phyloP scores from a whole-genome alignment of 2,329 filamentous ascomycete species.

The Trichoderma sp. region DNA sequence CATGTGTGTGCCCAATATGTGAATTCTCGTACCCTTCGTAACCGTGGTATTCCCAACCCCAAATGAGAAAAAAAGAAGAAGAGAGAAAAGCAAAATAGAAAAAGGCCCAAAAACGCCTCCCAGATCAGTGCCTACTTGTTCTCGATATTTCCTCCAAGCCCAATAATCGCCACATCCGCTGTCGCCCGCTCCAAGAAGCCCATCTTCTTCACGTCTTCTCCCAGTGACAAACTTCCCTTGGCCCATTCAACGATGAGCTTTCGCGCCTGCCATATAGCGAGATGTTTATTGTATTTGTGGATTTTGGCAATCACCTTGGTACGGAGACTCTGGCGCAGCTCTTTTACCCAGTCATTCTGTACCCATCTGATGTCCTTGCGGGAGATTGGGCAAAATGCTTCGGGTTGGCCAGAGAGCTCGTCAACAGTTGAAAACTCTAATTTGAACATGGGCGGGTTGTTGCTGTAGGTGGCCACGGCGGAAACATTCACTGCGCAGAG shows the following conservation, averaged over 20 bases:
- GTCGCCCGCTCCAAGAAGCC: conserved; percentile 26
- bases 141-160: conserved; percentile 21
- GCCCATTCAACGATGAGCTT: conserved; percentile 27
- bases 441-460: conserved; percentile 29
- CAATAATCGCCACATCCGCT: conserved; percentile 24
- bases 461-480: conserved; percentile 29
- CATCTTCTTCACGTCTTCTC: conserved; percentile 21
- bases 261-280: conserved; percentile 32
- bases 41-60: background rate
- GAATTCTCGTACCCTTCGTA: too few relatives aligned
- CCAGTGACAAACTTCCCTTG: conserved; percentile 28
- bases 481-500: conserved; percentile 25
- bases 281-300: conserved; percentile 32
- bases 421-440: conserved; percentile 29
- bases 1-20: background rate
- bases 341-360: conserved; percentile 23
- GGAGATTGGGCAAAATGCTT: conserved; percentile 28
- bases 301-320: conserved; percentile 27
- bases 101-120: background rate
- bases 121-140: background rate
- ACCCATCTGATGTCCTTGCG: conserved; percentile 30
- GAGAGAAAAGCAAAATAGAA: too few relatives aligned
- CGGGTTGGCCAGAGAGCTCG: conserved; percentile 21
- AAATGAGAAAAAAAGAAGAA: background rate
- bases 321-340: conserved; percentile 25